A percentile compares a stretch with the other conserved stretches of the same genome.
Evolutionary conservation across 176 grass and related monocot species (phyloP).

Genomic region (Zoysia pacifica): DNA sequence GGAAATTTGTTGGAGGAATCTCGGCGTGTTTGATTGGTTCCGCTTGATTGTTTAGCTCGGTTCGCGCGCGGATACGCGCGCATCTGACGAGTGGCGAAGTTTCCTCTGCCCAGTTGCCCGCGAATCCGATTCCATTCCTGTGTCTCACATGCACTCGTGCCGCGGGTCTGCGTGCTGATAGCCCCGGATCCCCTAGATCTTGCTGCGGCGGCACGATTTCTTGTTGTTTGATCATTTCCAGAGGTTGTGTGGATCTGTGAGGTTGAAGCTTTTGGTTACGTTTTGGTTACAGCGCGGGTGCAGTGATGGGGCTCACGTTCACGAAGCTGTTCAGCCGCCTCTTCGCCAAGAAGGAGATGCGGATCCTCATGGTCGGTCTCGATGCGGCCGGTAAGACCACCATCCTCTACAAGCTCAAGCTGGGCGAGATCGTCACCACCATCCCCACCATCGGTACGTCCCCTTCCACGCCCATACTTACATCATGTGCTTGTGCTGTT

Average conservation of each 20-base stretch:
- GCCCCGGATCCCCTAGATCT: conserved; percentile 37
- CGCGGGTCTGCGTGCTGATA: conserved; percentile 24
- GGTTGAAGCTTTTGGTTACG: not conserved
- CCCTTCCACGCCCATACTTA: not conserved
- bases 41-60: conserved; percentile 21
- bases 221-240: not conserved
- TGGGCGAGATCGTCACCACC: conserved; percentile 90
- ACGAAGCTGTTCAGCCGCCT: conserved; percentile 88
- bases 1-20: conserved; percentile 29
- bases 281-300: conserved; percentile 39
- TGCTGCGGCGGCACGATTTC: not conserved
- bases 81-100: not conserved
- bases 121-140: conserved; percentile 8
- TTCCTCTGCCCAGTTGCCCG: not conserved
- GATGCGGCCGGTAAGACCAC: conserved; percentile 92
- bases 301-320: conserved; percentile 83
- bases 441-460: conserved; percentile 75
- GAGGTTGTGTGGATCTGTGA: not conserved
- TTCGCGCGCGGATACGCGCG: conserved; percentile 24
- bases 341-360: conserved; percentile 93
- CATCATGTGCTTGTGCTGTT: not conserved
- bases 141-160: not conserved
- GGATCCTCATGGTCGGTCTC: conserved; percentile 89
- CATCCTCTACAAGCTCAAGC: conserved; percentile 94
- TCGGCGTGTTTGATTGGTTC: conserved; percentile 1